These are phyloP conservation scores for Hyphodiscus sp. DNA, from an alignment of 2,329 filamentous ascomycete species.

Conservation along the genomic window DNA sequence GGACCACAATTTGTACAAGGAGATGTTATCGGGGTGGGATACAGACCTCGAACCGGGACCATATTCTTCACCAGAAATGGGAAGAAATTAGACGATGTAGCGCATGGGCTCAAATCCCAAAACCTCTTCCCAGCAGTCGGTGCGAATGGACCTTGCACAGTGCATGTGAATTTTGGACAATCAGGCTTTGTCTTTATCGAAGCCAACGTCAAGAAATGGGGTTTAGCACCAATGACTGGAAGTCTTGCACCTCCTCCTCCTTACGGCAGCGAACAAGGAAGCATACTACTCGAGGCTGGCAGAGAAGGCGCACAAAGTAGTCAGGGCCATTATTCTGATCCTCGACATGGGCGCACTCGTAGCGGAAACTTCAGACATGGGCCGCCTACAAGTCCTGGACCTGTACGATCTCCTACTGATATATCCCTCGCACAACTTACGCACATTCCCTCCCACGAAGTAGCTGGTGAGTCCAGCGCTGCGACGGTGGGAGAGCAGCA, in stretches of 20 bases:
- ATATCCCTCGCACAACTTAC: constrained; percentile 88
- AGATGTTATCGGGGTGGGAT: constrained; percentile 92
- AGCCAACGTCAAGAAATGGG: constrained; percentile 99
- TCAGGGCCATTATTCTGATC: constrained; percentile 34
- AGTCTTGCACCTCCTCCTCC: constrained; percentile 91
- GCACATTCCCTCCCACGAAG: constrained; percentile 60
- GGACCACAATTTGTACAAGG: constrained; percentile 83
- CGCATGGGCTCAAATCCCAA: constrained; percentile 84
- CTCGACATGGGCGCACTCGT: constrained; percentile 61
- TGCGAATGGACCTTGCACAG: constrained; percentile 82
- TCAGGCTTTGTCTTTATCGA: constrained; percentile 98
- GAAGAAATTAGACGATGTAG: constrained; percentile 92
- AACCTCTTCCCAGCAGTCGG: constrained; percentile 99
- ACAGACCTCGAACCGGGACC: constrained; percentile 86
- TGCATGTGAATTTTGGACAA: constrained; percentile 97
- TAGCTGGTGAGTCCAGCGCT: constrained; percentile 47
- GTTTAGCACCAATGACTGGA: constrained; percentile 89
- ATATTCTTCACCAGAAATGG: constrained; percentile 98
- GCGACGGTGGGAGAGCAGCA: constrained; percentile 26
- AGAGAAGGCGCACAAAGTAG: constrained; percentile 45
- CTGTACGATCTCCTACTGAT: constrained; percentile 85
- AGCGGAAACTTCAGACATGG: constrained; percentile 71
- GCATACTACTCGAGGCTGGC: constrained; percentile 86
- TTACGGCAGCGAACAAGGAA: constrained; percentile 95
- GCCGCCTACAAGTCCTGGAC: constrained; percentile 78